These are phyloP conservation scores for Phytophthora ramorum DNA, from an alignment of 352 stramenopile genomes.

Conservation along the genomic window DNA sequence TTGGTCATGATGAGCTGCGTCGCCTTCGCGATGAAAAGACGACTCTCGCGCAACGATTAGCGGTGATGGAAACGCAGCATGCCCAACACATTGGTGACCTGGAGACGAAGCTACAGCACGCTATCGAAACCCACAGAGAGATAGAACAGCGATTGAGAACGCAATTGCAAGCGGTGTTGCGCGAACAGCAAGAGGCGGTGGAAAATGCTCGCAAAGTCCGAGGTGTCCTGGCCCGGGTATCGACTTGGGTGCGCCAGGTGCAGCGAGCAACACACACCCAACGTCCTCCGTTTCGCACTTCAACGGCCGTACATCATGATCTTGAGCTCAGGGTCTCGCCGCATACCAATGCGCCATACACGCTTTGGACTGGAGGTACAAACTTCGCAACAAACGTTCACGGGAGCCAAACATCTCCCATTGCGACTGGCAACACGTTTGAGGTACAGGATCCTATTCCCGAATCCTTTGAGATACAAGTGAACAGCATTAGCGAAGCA, in stretches of 20 bases:
- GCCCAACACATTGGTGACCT: slow-evolving; percentile 18
- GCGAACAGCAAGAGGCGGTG: slow-evolving; percentile 28
- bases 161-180: slow-evolving; percentile 20
- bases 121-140: slow-evolving; percentile 18
- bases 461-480: slow-evolving; percentile 4
- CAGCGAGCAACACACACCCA: slow-evolving; percentile 22
- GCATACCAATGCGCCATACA: slow-evolving; percentile 15
- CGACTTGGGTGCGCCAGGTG: slow-evolving; percentile 31
- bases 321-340: slow-evolving; percentile 25
- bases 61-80: slow-evolving; percentile 18
- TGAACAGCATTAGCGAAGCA: slow-evolving; percentile 2
- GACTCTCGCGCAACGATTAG: slow-evolving; percentile 7
- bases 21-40: slow-evolving; percentile 19
- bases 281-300: background rate
- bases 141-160: slow-evolving; percentile 22
- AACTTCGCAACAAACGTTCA: slow-evolving; percentile 17
- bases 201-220: slow-evolving; percentile 40
- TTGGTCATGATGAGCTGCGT: slow-evolving; percentile 10
- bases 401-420: slow-evolving; percentile 11
- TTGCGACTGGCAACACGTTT: slow-evolving; percentile 4
- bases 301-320: slow-evolving; percentile 9
- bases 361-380: slow-evolving; percentile 15
- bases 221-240: slow-evolving; percentile 25
- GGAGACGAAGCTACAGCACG: slow-evolving; percentile 26
- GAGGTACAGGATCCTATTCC: slow-evolving; percentile 13